phyloP scores from a whole-genome alignment of 352 stramenopile species.

The Pythium phragmitis region DNA sequence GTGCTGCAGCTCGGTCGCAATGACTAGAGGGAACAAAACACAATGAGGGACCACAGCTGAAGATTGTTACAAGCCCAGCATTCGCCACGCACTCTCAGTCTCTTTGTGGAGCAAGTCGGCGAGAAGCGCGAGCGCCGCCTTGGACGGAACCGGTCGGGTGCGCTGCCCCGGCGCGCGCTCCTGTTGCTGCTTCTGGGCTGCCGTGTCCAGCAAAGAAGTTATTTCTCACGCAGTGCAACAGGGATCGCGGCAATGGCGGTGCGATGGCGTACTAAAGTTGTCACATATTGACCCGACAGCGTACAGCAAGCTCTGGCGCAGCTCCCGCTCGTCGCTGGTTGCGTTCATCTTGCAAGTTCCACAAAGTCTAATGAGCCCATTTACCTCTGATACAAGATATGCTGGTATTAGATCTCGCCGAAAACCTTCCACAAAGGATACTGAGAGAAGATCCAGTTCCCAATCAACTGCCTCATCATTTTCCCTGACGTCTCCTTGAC shows the following conservation, averaged over 20 bases:
- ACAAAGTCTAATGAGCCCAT: neutral
- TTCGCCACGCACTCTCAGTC: conserved; percentile 39
- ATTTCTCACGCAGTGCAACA: neutral
- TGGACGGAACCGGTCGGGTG: conserved; percentile 45
- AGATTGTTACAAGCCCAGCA: neutral
- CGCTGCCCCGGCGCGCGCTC: conserved; percentile 33
- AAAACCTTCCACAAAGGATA: neutral
- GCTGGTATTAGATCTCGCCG: neutral
- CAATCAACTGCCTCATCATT: neutral
- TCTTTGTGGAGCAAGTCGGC: conserved; percentile 67
- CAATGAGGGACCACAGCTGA: neutral
- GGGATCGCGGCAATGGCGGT: neutral
- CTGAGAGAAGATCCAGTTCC: neutral
- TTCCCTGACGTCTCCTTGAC: neutral
- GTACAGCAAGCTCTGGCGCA: conserved; percentile 63
- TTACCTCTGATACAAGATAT: neutral
- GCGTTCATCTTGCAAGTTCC: neutral
- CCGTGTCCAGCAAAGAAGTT: neutral
- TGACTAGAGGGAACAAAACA: conserved; percentile 33
- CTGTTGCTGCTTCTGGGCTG: conserved; percentile 54
- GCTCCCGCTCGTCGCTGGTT: conserved; percentile 17
- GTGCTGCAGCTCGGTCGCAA: conserved; percentile 74
- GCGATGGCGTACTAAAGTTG: conserved; percentile 39
- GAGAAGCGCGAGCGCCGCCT: conserved; percentile 63
- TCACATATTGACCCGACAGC: conserved; percentile 71